Percentiles rank a stretch among this genome's conserved stretches.
phyloP scores from a whole-genome alignment of 2,329 filamentous ascomycete species.

The Fusarium sterilihyphosum region DNA sequence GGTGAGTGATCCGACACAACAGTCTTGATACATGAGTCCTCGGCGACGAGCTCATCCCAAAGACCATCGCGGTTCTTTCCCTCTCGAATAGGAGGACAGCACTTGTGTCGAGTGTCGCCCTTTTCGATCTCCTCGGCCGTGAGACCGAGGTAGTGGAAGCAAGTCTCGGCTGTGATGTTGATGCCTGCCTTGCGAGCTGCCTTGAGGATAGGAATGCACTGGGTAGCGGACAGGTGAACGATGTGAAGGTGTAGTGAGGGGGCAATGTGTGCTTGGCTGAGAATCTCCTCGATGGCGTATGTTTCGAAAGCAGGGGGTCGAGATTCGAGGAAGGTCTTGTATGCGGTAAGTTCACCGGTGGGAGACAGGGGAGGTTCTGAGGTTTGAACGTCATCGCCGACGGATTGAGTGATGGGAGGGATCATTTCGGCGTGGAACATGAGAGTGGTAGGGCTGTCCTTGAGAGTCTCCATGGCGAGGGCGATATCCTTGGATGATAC shows the following conservation, averaged over 20 bases:
- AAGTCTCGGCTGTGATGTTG: constrained; percentile 93
- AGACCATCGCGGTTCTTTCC: constrained; percentile 84
- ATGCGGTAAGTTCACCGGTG: constrained; percentile 76
- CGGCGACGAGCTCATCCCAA: constrained; percentile 80
- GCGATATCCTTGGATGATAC: constrained; percentile 83
- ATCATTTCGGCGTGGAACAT: constrained; percentile 99
- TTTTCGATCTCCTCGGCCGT: constrained; percentile 83
- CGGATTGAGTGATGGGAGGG: constrained; percentile 82
- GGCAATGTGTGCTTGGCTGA: constrained; percentile 81
- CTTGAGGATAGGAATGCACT: constrained; percentile 84
- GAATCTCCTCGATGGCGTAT: constrained; percentile 86
- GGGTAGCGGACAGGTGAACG: constrained; percentile 89
- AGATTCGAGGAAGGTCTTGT: constrained; percentile 91
- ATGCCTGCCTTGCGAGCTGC: constrained; percentile 77
- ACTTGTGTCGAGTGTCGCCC: constrained; percentile 93
- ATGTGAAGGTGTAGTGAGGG: constrained; percentile 90
- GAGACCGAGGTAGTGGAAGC: constrained; percentile 92
- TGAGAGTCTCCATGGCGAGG: constrained; percentile 82
- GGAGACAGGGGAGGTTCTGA: constrained; percentile 77
- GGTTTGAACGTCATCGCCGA: constrained; percentile 78
- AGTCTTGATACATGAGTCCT: constrained; percentile 85
- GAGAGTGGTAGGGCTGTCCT: constrained; percentile 84
- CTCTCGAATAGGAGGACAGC: constrained; percentile 89
- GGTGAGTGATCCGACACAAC: constrained; percentile 96
- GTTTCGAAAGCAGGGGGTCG: constrained; percentile 91